Evolutionary conservation across 2,329 filamentous ascomycete species (phyloP).

Genomic region (Raffaelea deltoideospora): DNA sequence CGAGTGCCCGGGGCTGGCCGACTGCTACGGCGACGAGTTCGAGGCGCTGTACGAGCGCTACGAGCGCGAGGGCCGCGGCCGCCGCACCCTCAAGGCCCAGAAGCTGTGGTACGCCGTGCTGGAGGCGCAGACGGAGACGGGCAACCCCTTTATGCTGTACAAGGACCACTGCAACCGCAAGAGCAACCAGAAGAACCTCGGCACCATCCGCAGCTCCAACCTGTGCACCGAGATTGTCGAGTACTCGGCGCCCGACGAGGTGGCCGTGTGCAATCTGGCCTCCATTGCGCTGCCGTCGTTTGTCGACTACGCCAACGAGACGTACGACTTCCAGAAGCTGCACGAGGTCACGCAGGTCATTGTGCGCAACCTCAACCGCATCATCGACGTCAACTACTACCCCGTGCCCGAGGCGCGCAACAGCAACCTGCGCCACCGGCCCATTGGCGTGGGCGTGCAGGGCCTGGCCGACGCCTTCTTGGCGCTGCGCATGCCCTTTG

Average conservation of each 20-base stretch:
- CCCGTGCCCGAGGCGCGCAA: constrained; percentile 86
- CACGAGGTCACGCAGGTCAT: constrained; percentile 90
- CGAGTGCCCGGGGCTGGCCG: constrained; percentile 85
- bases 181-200: constrained; percentile 99
- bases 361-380: constrained; percentile 91
- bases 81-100: constrained; percentile 87
- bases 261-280: constrained; percentile 95
- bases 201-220: constrained; percentile 96
- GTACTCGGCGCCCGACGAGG: constrained; percentile 93
- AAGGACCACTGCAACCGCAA: constrained; percentile 97
- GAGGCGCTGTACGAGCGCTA: constrained; percentile 90
- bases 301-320: constrained; percentile 70
- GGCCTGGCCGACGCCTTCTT: constrained; percentile 97
- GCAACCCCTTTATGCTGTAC: constrained; percentile 99
- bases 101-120: constrained; percentile 99
- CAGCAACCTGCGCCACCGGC: constrained; percentile 94
- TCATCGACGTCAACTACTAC: constrained; percentile 97
- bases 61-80: constrained; percentile 73
- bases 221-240: constrained; percentile 98
- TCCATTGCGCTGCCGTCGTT: constrained; percentile 85
- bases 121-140: constrained; percentile 96
- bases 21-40: constrained; percentile 96
- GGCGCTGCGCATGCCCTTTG: constrained; percentile 89
- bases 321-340: constrained; percentile 91
- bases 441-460: constrained; percentile 92